Evolutionary conservation across 2,329 filamentous ascomycete species (phyloP), one percentile per base, ranked within the genome.

Genomic region (Pseudogymnoascus sp.): DNA sequence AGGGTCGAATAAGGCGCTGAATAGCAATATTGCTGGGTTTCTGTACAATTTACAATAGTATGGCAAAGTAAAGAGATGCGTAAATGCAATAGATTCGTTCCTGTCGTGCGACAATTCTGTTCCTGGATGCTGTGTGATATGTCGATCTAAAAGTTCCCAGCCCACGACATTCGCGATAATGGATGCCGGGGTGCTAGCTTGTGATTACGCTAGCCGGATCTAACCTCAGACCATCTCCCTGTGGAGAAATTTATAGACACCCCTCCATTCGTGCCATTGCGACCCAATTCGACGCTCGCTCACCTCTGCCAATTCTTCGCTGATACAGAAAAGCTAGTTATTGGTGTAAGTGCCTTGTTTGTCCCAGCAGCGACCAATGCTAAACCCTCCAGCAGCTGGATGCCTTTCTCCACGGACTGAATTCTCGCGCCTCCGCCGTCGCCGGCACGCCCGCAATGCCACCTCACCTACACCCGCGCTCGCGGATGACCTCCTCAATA

Each of bases 401-500:
- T 56, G 50, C 50, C n/a, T 35, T 56, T 56, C 50, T 56, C 50
- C 50, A 56, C 29, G 50, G 50, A 56, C 29, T 56, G 29, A 56
- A 56, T 56, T 56, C 50, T 56, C 29, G 50, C 50, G 50, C 31
- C n/a, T 56, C n/a, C 29, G 50, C 50, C 50, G 29, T 56, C 29
- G 50, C 50, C 29, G 50, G 50, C 50, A 42, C 59, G n/a, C 21
- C 35, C 70, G 77, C 72, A 74, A 95, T 95, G 90, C 87, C 91
- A 71, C 90, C 86, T 42, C 80, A 93, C 77, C 86, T 99, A 44
- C 95, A 99, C 76, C 95, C 95, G 35, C 88, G 93, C 76, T 97
- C 93, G 69, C 88, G 91, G 71, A 90, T 91, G 79, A 99, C 95
- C 70, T 93, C 90, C 63, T 95, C 92, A 53, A 87, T 99, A 65